Base-by-base conservation (phyloP, 306 rosid genomes). In the Prunus fruticosa region DNA sequence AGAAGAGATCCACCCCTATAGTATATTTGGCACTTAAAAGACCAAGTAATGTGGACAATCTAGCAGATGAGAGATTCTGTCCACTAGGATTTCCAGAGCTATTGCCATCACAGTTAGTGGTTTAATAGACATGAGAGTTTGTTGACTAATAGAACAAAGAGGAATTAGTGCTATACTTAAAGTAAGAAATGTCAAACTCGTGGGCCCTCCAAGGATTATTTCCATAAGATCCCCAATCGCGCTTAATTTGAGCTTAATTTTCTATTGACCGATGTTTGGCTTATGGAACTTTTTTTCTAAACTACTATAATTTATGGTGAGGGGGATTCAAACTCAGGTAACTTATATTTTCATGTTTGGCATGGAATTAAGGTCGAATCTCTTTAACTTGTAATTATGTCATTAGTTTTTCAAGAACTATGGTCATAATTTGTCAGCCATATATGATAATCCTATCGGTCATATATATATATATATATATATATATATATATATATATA, bases 181-280 rank as follows among this genome's bases (percentile, higher is more conserved):
- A 73, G 64, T 74, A 62, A 46, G 51, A 6, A 80, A 71, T 65
- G 67, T 83, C 91, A 81, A 88, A 82, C 54, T 77, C 53, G 8
- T 34, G 14, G 69, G 11, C 69, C 50, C 50, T 38, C 69, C 3
- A 64, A 6, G 68, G 47, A 14, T 30, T 64, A 8, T 32, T 64
- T 64, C 22, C 22, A 8, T 30, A 16, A 34, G 47, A 64, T 62
- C 10, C 20, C 25, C 67, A 25, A 28, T 13, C 2, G 6, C 2
- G 11, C 30, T 57, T 57, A 1, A 11, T 45, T 45, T 8, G 13
- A 8, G 12, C 50, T 45, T 11, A 38, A 38, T 38, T 38, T 38
- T 6, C 9, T 7, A 1, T 38, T 38, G 43, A 38, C 9, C 43
- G 1, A 38, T 38, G 43, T 38, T 38, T 38, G 9, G 43, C 9